phyloP scores from a whole-genome alignment of 805 yeast genomes.

The Sugiyamaella mastotermitis region DNA sequence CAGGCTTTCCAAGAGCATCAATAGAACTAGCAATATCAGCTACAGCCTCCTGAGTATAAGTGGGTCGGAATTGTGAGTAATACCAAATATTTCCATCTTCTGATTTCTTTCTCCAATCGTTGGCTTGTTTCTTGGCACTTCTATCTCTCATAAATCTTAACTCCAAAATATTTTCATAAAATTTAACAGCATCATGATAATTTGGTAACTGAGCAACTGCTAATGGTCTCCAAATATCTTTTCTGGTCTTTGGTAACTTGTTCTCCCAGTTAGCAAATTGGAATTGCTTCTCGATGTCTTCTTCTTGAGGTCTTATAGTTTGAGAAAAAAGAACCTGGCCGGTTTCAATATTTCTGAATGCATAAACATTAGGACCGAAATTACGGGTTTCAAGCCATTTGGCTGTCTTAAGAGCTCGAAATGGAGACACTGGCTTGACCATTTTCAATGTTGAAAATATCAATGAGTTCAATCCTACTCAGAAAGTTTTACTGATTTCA shows the following conservation, averaged over 20 bases:
- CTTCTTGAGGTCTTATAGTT: slow-evolving; percentile 49
- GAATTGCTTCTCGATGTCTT: slow-evolving; percentile 61
- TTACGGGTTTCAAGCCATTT: slow-evolving; percentile 53
- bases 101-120: slow-evolving; percentile 62
- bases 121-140: slow-evolving; percentile 49
- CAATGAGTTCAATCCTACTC: no score
- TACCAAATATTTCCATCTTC: slow-evolving; percentile 79
- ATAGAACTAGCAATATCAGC: slow-evolving; percentile 70
- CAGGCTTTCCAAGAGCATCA: slow-evolving; percentile 39
- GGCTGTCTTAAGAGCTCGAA: slow-evolving; percentile 34
- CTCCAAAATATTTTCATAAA: slow-evolving; percentile 68
- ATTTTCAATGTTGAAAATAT: no score
- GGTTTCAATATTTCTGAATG: slow-evolving; percentile 77
- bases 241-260: slow-evolving; percentile 68
- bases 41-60: slow-evolving; percentile 84
- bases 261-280: slow-evolving; percentile 86
- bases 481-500: no score
- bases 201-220: slow-evolving; percentile 66
- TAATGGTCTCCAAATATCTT: slow-evolving; percentile 87
- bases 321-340: slow-evolving; percentile 91
- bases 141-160: slow-evolving; percentile 70
- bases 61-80: slow-evolving; percentile 83
- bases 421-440: no score
- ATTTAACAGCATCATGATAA: slow-evolving; percentile 60
- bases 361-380: slow-evolving; percentile 75